Base-by-base conservation (phyloP, 73 alveolate genomes). In the Breviolum minutum region DNA sequence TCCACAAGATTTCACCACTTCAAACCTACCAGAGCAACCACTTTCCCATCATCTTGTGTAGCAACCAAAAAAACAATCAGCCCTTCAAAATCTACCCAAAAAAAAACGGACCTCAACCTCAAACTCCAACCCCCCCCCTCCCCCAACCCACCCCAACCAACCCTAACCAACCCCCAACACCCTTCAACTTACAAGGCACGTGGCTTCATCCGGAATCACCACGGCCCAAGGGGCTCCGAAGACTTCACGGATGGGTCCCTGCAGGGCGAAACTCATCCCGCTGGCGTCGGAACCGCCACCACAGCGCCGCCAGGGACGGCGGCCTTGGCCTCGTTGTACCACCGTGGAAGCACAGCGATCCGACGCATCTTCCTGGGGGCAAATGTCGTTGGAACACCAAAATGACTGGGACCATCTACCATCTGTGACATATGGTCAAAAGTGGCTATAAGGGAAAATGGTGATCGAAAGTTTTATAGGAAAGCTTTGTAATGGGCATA, bases 221-320 rank as follows among this genome's bases (percentile, higher is more conserved):
- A 91, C 90, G 62, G 48, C 95, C 95, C 95, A 88, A 40, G 95
- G 86, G 71, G 27, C 84, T n/a, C 61, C 95, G 30, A 88, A 88
- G 85, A 88, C 95, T 85, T 71, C 85, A 8, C 86, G 70, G 71
- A 68, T 68, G 61, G 95, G 95, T 22, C 85, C 81, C 84, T 7
- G 86, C 22, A n/a, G 32, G 16, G 95, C 85, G 60, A 32, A 27
- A 17, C 86, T 22, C 54, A 40, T 40, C 54, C 54, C 54, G 3
- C 54, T 40, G 54, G 9, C n/a, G 92, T 24, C 54, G n/a, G 13
- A 17, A 69, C 29, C 92, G 24, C 12, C 61, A 7, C 54, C 73
- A n/a, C 74, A 83, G 54, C 92, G 74, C n/a, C 88, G 88, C 88
- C 88, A 80, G 40, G 14, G 83, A 40, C 54, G 54, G 0, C 54